Percentiles rank a stretch among this genome's conserved stretches.
Conservation (phyloP, 2,329 filamentous ascomycete genomes). For the Penicillium sp. region DNA sequence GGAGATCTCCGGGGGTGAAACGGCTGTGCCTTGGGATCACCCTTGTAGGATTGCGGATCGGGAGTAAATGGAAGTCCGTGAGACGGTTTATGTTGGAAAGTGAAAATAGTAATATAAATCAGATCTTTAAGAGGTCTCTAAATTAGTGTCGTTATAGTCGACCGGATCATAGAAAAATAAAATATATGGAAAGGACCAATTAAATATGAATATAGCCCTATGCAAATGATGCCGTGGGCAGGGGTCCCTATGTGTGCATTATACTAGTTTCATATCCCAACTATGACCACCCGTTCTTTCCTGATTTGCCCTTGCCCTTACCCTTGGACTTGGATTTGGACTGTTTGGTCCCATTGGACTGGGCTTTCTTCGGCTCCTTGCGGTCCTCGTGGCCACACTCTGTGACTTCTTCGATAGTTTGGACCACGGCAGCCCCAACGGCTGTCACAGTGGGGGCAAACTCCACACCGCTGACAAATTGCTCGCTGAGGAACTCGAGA, state of each 20-base stretch:
- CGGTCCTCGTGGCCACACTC: slow-evolving; percentile 20
- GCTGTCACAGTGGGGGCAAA: slow-evolving; percentile 35
- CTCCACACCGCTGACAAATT: slow-evolving; percentile 77
- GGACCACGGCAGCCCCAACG: slow-evolving; percentile 18
- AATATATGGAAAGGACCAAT: neutral
- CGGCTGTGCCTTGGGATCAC: neutral
- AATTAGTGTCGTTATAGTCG: neutral
- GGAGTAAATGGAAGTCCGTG: neutral
- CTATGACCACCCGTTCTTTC: slow-evolving; percentile 3
- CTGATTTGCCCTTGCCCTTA: slow-evolving; percentile 8
- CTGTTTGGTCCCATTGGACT: neutral
- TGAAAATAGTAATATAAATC: neutral
- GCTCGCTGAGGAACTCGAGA: slow-evolving; percentile 79
- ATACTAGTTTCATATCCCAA: neutral
- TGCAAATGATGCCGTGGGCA: neutral
- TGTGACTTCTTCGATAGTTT: slow-evolving; percentile 21
- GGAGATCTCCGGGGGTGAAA: neutral
- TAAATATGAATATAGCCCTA: neutral
- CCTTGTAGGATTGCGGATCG: neutral
- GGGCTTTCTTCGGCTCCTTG: slow-evolving; percentile 3
- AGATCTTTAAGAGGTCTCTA: neutral
- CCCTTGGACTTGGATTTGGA: slow-evolving; percentile 9
- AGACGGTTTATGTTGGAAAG: neutral
- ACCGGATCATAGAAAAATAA: neutral
- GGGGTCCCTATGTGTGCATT: neutral